Evolutionary conservation across 2,329 filamentous ascomycete species (phyloP), one percentile per base, ranked within the genome.

Genomic region (Penicillium sp.): DNA sequence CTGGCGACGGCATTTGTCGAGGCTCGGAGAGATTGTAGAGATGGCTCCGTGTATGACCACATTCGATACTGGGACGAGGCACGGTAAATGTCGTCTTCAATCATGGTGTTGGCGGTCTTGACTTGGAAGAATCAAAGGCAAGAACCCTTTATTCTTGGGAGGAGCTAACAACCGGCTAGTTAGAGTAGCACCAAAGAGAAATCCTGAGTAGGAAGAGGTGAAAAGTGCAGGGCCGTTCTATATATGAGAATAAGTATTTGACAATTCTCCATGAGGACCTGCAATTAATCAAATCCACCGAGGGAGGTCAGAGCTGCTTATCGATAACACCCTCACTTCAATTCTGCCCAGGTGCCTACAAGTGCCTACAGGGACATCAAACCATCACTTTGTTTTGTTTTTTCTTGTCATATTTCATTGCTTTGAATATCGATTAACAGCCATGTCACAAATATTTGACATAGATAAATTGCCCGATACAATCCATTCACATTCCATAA

Each of bases 31-130:
- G 87, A 82, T 49, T 83, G 81, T 4, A 99, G 84, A 40, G 88
- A 85, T 3, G 86, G 77, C 3, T 87, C 85, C 0, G 91, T 91
- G 77, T 93, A 97, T 12, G 93, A 96, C 94, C 94, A 99, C 58
- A 95, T 82, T 43, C 90, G 86, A 73, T 87, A 97, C 75, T 99
- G 94, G 47, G 91, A 93, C 0, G 93, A 96, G 51, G 89, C 85
- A 33, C 91, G 87, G 77, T 97, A 99, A 55, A 93, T 83, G 65
- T 91, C 90, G 77, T 99, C 94, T 82, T 99, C 94, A 61, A 86
- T 89, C 85, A 95, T 90, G 60, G 46, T 75, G 63, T 23, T 25
- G 38, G 47, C 46, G 45, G 27, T 40, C n/a, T 45, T 50, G 23
- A 17, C 17, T 23, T 12, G 9, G 25, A 52, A 35, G 25, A 19